These are phyloP conservation scores for Termitomyces sp. DNA, from an alignment of 768 basidiomycete species.

Conservation along the genomic window DNA sequence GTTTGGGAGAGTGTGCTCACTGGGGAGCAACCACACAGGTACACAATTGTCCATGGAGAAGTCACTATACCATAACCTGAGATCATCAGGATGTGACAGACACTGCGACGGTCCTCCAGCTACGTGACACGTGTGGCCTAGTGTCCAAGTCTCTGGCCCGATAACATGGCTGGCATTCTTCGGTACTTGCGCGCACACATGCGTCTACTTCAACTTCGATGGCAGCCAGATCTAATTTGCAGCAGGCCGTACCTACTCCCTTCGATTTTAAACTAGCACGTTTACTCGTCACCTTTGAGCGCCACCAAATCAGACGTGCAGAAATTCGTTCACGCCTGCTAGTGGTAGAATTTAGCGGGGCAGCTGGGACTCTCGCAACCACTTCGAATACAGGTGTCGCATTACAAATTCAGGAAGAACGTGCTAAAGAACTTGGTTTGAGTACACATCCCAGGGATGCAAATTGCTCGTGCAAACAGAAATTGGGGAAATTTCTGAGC, in stretches of 20 bases:
- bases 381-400: constrained; percentile 33
- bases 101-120: constrained; percentile 37
- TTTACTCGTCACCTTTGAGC: constrained; percentile 35
- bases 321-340: constrained; percentile 32
- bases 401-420: constrained; percentile 23
- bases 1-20: constrained; percentile 42
- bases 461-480: constrained; percentile 46
- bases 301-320: constrained; percentile 30
- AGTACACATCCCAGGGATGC: too few species aligned
- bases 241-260: constrained; percentile 43
- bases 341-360: constrained; percentile 40
- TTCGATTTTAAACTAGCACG: constrained; percentile 43
- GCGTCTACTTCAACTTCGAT: constrained; percentile 36
- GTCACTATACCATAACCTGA: neutral
- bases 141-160: constrained; percentile 23
- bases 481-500: constrained; percentile 39
- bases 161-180: constrained; percentile 23
- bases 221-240: constrained; percentile 42
- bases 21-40: constrained; percentile 48
- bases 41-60: neutral
- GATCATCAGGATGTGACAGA: constrained; percentile 41
- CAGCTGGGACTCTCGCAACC: constrained; percentile 40
- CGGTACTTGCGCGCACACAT: constrained; percentile 23
- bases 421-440: constrained; percentile 24
- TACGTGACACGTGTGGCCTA: constrained; percentile 32